Evolutionary conservation across 192 early-diverging fungal genomes (phyloP), one percentile per base, ranked within the genome.

Genomic region (Gamsiella multidivaricata): DNA sequence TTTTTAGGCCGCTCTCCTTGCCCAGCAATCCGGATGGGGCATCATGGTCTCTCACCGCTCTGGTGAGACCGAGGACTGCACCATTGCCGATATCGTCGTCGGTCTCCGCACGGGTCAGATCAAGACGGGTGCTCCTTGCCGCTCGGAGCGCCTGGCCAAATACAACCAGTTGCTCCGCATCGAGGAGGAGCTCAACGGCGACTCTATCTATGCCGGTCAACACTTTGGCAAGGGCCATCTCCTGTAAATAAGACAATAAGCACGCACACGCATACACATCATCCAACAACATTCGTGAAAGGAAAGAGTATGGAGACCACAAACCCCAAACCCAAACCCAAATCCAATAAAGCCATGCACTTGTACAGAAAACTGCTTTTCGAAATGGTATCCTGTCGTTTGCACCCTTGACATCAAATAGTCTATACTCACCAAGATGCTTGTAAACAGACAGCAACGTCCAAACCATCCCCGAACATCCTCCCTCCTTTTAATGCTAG

Each of bases 31-130:
- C 65, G 96, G 96, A 57, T 98, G 97, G 97, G 97, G 97, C 79
- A 95, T 97, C 82, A 98, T 98, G 97, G 95, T 96, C 63, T 97
- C 95, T 68, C 97, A 98, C 90, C 93, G 97, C 73, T 97, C 96
- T 20, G 97, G 96, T 69, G 95, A 98, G 84, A 97, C 96, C 67
- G 97, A 99, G 86, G 97, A 97, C 88, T 93, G 91, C 65, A 84
- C 82, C 61, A 97, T 98, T 82, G 96, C 97, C 46, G 96, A 98
- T 65, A 91, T 99, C 41, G 96, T 96, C 45, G 97, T 99, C 33
- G 97, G 95, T 84, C 90, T 99, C 65, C 91, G 94, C 61, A 90
- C 92, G 54, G 93, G 93, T 65, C 96, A 99, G 86, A 98, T 99
- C 91, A 99, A 99, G 94, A 98, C 96, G 55, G 97, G 97, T 79